Percentiles rank a stretch among this genome's conserved stretches.
These are phyloP conservation scores for Geranomyces michiganensis DNA, from an alignment of 192 early-diverging fungal genomes.

Conservation along the genomic window DNA sequence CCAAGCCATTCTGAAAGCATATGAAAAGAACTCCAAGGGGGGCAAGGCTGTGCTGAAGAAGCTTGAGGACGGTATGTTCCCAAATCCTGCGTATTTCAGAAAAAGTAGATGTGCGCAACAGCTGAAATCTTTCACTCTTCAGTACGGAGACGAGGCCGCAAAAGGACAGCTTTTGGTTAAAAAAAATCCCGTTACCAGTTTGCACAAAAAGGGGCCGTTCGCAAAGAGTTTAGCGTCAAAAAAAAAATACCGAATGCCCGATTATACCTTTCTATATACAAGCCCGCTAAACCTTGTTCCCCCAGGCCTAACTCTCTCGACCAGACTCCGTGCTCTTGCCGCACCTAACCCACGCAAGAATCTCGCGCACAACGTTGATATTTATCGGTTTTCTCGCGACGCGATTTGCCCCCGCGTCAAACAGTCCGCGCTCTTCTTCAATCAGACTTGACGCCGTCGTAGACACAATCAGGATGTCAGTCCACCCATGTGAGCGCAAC, in stretches of 20 bases:
- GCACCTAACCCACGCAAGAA: not conserved
- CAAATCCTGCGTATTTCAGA: not conserved
- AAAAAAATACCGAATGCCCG: no score
- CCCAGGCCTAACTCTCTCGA: no score
- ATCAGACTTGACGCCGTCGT: not conserved
- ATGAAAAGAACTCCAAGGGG: slow-evolving; percentile 59
- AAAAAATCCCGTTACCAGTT: no score
- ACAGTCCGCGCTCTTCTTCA: not conserved
- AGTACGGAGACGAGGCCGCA: slow-evolving; percentile 35
- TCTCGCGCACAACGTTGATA: slow-evolving; percentile 9
- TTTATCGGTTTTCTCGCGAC: slow-evolving; percentile 4
- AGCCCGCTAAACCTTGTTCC: no score
- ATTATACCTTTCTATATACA: no score
- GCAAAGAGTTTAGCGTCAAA: no score
- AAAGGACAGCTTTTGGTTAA: slow-evolving; percentile 38
- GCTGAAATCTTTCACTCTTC: not conserved
- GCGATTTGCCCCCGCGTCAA: slow-evolving; percentile 2
- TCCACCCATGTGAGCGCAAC: slow-evolving; percentile 19
- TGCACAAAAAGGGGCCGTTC: no score
- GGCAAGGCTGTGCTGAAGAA: slow-evolving; percentile 65
- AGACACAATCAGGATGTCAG: not conserved
- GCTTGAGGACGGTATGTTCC: slow-evolving; percentile 75
- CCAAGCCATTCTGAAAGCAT: slow-evolving; percentile 69
- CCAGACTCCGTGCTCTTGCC: not conserved
- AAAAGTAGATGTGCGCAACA: not conserved